Conservation (phyloP, 163 green algal genomes). For the Scenedesmus sp. region DNA sequence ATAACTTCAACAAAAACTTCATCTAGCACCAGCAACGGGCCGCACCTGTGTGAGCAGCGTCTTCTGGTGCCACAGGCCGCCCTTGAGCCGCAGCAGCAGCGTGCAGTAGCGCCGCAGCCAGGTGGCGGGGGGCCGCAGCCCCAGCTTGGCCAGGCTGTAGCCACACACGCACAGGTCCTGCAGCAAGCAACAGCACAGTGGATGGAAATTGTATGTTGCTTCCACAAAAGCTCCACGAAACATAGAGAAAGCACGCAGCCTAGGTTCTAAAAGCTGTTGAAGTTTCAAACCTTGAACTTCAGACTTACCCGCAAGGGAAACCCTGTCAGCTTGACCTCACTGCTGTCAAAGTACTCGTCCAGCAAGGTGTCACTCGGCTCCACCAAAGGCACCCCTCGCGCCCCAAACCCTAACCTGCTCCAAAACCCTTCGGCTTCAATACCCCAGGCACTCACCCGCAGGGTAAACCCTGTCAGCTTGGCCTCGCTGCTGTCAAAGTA, state of each 20-base stretch:
- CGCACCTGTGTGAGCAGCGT: constrained; percentile 29
- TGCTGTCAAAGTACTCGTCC: not conserved
- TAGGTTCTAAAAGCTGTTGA: too few relatives aligned
- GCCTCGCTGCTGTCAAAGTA: not conserved
- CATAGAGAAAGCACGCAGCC: too few relatives aligned
- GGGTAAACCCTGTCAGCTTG: not conserved
- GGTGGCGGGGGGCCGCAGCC: constrained; percentile 41
- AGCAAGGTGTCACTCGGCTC: not conserved
- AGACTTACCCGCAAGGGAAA: not conserved
- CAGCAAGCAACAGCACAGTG: not conserved
- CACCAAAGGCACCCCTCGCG: too few relatives aligned
- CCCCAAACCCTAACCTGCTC: not conserved
- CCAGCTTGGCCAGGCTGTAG: constrained; percentile 39
- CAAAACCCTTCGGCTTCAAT: not conserved
- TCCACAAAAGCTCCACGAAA: too few relatives aligned
- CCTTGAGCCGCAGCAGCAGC: constrained; percentile 44
- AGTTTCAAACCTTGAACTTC: too few relatives aligned
- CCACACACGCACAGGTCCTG: constrained; percentile 43
- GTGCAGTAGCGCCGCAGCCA: constrained; percentile 50
- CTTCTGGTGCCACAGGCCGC: constrained; percentile 22
- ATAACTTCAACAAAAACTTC: too few relatives aligned
- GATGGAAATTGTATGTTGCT: not conserved
- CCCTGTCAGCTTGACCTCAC: not conserved
- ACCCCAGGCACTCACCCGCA: not conserved
- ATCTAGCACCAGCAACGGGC: too few relatives aligned